Conservation (phyloP, 257 asterid genomes). For the Salvia hispanica region DNA sequence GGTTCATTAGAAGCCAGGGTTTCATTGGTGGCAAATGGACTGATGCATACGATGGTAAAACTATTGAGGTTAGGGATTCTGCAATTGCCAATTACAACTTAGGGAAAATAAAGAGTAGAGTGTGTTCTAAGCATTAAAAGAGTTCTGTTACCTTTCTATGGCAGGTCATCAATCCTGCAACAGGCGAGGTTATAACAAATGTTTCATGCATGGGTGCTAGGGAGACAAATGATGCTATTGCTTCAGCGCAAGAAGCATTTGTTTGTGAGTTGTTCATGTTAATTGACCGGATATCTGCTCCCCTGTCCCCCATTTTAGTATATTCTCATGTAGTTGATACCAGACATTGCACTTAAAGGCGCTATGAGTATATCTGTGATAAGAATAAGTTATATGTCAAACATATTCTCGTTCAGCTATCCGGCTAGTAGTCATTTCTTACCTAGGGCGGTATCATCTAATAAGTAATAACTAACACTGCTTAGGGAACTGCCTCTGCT, state of each 20-base stretch:
- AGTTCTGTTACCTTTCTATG: conserved; percentile 13
- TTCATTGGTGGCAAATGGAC: conserved; percentile 92
- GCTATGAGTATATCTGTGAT: not conserved
- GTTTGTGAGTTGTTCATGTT: conserved; percentile 51
- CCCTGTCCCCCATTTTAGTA: not conserved
- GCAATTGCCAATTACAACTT: not conserved
- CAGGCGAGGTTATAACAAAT: conserved; percentile 77
- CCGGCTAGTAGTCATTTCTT: conserved; percentile 11
- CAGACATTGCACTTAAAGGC: not conserved
- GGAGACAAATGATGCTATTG: conserved; percentile 95
- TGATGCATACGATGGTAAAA: conserved; percentile 89
- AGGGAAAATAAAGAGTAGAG: not conserved
- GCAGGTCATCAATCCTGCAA: conserved; percentile 90
- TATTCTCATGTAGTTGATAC: not conserved
- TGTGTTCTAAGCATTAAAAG: conserved; percentile 13
- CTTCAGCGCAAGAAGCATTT: conserved; percentile 85
- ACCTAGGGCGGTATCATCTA: conserved; percentile 2
- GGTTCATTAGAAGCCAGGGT: conserved; percentile 77
- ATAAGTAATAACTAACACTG: not conserved
- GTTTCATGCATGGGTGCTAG: conserved; percentile 84
- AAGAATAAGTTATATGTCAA: too few relatives aligned
- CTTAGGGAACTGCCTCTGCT: conserved; percentile 22
- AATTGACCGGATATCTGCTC: conserved; percentile 1
- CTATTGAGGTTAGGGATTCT: conserved; percentile 61
- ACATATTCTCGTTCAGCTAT: too few relatives aligned